phyloP scores from a whole-genome alignment of 2,329 filamentous ascomycete genomes.

The Emydomyces testavorans region DNA sequence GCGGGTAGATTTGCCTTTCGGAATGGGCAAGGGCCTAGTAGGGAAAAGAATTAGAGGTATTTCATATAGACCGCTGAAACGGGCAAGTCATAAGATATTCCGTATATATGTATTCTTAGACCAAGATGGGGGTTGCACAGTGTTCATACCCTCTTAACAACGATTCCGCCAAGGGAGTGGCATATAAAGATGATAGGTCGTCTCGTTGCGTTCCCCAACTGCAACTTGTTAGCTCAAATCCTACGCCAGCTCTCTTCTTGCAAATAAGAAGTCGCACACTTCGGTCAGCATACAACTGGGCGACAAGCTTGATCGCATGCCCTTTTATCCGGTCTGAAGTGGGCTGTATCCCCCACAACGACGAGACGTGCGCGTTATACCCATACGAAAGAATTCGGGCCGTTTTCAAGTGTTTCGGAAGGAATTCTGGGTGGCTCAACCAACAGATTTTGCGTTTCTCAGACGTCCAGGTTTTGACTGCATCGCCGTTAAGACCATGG shows the following conservation, averaged over 20 bases:
- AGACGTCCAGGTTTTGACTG: slow-evolving; percentile 31
- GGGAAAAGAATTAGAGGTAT: background rate
- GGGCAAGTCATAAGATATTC: background rate
- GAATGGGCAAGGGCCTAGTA: slow-evolving; percentile 20
- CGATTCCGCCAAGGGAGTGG: slow-evolving; percentile 34
- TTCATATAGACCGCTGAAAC: background rate
- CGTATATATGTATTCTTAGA: background rate
- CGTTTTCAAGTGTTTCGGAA: slow-evolving; percentile 10
- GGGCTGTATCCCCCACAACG: background rate
- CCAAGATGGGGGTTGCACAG: no score
- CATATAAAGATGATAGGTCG: slow-evolving; percentile 34
- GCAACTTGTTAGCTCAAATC: background rate
- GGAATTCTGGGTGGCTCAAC: slow-evolving; percentile 25
- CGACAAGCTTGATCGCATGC: slow-evolving; percentile 29
- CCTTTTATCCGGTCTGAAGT: slow-evolving; percentile 21
- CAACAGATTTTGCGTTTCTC: slow-evolving; percentile 25
- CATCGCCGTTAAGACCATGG: slow-evolving; percentile 34
- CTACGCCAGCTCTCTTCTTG: background rate
- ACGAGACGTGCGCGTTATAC: slow-evolving; percentile 21
- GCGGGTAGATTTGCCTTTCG: slow-evolving; percentile 19
- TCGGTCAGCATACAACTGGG: slow-evolving; percentile 26
- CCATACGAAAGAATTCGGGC: slow-evolving; percentile 26
- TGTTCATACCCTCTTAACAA: slow-evolving; percentile 33
- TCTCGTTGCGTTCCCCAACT: slow-evolving; percentile 24
- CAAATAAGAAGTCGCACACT: slow-evolving; percentile 17